These are phyloP conservation scores for Dryas alaskensis DNA, from an alignment of 306 rosid species.

Conservation along the genomic window DNA sequence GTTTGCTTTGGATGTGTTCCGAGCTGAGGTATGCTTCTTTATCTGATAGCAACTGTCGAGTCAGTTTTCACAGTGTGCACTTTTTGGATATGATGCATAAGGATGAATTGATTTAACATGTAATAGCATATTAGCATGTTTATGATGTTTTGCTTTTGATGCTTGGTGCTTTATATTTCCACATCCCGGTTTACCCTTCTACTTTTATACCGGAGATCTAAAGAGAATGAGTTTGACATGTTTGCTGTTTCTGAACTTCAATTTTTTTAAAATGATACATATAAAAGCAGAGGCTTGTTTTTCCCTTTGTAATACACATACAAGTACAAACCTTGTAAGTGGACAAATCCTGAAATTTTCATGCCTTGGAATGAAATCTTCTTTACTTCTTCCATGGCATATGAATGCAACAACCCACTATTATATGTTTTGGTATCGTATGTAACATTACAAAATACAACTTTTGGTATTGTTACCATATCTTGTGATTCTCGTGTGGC, in stretches of 20 bases:
- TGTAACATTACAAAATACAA: not conserved
- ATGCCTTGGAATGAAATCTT: not conserved
- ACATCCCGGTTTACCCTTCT: constrained; percentile 9
- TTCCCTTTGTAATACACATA: not conserved
- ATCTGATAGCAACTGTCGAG: not conserved
- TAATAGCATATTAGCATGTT: not conserved
- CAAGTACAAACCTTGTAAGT: not conserved
- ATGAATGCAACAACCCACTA: not conserved
- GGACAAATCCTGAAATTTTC: too few species aligned
- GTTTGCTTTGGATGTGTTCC: constrained; percentile 86
- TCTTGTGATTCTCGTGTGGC: not conserved
- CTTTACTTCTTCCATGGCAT: not conserved
- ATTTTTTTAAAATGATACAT: not conserved
- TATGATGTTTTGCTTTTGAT: not conserved
- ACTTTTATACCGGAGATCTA: not conserved
- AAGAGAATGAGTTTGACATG: not conserved
- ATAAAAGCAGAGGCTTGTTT: not conserved
- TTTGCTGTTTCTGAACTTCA: constrained; percentile 13
- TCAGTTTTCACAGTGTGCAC: not conserved
- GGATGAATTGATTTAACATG: not conserved
- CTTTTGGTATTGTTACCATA: not conserved
- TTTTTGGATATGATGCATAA: not conserved
- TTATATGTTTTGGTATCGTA: not conserved
- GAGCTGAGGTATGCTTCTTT: constrained; percentile 69
- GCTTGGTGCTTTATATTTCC: not conserved